A percentile compares a stretch with the other conserved stretches of the same genome.
Evolutionary conservation across 306 rosid genomes (phyloP).

Genomic region (Sphenostylis stenocarpa): DNA sequence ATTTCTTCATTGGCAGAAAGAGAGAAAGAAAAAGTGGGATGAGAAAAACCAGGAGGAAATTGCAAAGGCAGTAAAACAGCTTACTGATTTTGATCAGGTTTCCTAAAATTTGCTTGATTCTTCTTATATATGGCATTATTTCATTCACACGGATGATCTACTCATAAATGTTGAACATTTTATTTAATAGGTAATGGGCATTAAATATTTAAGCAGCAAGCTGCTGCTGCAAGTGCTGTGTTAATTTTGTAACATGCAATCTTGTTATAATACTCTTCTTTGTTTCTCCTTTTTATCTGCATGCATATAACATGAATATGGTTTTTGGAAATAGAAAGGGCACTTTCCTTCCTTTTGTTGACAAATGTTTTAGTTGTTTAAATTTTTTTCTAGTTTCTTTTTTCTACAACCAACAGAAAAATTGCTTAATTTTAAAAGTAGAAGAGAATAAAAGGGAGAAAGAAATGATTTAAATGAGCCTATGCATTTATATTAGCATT

Average conservation of each 20-base stretch:
- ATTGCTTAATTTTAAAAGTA: neutral
- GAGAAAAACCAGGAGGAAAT: slow-evolving; percentile 86
- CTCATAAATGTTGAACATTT: neutral
- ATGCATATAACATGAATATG: slow-evolving; percentile 1
- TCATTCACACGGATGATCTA: neutral
- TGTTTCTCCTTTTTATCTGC: slow-evolving; percentile 20
- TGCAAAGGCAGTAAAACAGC: slow-evolving; percentile 71
- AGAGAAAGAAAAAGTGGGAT: slow-evolving; percentile 88
- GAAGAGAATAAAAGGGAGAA: neutral
- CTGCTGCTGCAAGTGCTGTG: slow-evolving; percentile 28
- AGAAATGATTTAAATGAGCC: slow-evolving; percentile 5
- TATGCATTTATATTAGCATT: slow-evolving; percentile 11
- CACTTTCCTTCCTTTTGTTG: slow-evolving; percentile 21
- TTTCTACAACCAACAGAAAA: neutral
- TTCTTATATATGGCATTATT: slow-evolving; percentile 7
- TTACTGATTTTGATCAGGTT: slow-evolving; percentile 94
- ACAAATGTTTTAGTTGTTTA: neutral
- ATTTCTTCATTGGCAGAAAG: slow-evolving; percentile 55
- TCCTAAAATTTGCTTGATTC: slow-evolving; percentile 28
- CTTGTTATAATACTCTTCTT: neutral
- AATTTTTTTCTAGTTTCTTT: neutral
- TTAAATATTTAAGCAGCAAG: slow-evolving; percentile 18
- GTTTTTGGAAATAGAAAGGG: neutral
- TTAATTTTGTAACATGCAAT: neutral
- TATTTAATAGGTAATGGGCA: slow-evolving; percentile 11